phyloP scores from a whole-genome alignment of 352 stramenopile species.

The Pythium dissimile region DNA sequence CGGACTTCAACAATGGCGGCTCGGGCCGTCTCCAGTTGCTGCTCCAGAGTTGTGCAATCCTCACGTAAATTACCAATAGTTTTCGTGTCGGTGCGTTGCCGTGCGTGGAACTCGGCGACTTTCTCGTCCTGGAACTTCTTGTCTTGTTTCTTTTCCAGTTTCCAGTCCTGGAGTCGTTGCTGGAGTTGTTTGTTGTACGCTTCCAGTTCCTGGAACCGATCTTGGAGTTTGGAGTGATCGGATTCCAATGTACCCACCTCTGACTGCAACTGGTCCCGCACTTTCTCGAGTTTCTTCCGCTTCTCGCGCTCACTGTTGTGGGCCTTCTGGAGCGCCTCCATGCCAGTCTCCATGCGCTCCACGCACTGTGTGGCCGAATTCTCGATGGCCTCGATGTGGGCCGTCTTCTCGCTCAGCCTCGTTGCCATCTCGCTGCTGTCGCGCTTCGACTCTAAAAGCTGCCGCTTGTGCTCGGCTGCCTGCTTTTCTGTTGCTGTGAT shows the following conservation, averaged over 20 bases:
- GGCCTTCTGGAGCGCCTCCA: slow-evolving; percentile 36
- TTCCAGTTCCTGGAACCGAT: slow-evolving; percentile 36
- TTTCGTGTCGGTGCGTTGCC: slow-evolving; percentile 35
- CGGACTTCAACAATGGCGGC: slow-evolving; percentile 19
- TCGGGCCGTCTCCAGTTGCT: slow-evolving; percentile 24
- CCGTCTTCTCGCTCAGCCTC: slow-evolving; percentile 34
- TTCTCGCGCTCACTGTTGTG: slow-evolving; percentile 40
- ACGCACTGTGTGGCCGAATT: slow-evolving; percentile 45
- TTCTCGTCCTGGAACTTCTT: slow-evolving; percentile 35
- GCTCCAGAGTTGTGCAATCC: slow-evolving; percentile 31
- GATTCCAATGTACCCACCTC: slow-evolving; percentile 36
- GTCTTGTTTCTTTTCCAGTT: slow-evolving; percentile 31
- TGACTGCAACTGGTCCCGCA: slow-evolving; percentile 29
- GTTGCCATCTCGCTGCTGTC: slow-evolving; percentile 29
- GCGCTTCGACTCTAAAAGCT: slow-evolving; percentile 33
- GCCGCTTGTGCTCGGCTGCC: slow-evolving; percentile 20
- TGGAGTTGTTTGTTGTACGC: slow-evolving; percentile 30
- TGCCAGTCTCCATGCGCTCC: slow-evolving; percentile 33
- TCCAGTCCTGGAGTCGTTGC: slow-evolving; percentile 44
- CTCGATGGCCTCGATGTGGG: slow-evolving; percentile 38
- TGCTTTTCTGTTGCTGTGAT: slow-evolving; percentile 39
- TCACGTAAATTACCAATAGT: slow-evolving; percentile 36
- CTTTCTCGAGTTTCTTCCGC: slow-evolving; percentile 44
- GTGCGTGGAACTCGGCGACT: slow-evolving; percentile 32
- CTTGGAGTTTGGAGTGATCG: slow-evolving; percentile 26